Percentiles rank a stretch among this genome's conserved stretches.
phyloP scores from a whole-genome alignment of 148 eudicot genomes.

The Mesembryanthemum crystallinum region DNA sequence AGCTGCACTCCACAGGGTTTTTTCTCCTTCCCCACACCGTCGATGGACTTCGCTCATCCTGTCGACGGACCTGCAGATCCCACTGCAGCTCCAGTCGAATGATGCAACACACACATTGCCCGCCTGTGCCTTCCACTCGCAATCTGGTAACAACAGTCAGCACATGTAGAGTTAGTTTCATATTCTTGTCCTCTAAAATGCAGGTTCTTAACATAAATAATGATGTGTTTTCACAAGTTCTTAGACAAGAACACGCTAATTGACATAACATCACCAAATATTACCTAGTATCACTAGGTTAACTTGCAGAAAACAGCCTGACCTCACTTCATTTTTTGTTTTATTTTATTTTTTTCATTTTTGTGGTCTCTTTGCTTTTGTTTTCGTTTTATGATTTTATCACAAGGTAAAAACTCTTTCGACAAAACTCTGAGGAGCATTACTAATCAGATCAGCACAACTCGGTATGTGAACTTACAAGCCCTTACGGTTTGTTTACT shows the following conservation, averaged over 20 bases:
- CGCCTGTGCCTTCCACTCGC: slow-evolving; percentile 90
- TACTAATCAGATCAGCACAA: too few species aligned
- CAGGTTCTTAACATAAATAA: not conserved
- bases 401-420: too few species aligned
- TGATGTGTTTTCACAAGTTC: not conserved
- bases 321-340: too few species aligned
- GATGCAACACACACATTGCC: slow-evolving; percentile 85
- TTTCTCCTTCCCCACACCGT: slow-evolving; percentile 75
- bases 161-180: not conserved
- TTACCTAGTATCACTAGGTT: not conserved
- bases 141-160: slow-evolving; percentile 50
- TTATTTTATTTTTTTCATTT: too few species aligned
- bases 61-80: slow-evolving; percentile 70
- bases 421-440: too few species aligned
- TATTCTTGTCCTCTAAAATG: not conserved
- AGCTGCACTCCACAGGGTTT: slow-evolving; percentile 54
- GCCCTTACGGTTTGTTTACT: too few species aligned
- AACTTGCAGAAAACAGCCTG: too few species aligned
- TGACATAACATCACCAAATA: not conserved
- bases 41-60: slow-evolving; percentile 71
- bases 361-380: too few species aligned
- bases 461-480: too few species aligned
- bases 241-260: not conserved
- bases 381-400: too few species aligned
- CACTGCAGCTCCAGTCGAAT: slow-evolving; percentile 89